phyloP scores from a whole-genome alignment of 2,329 filamentous ascomycete species.

The Hymenoscyphus linearis region DNA sequence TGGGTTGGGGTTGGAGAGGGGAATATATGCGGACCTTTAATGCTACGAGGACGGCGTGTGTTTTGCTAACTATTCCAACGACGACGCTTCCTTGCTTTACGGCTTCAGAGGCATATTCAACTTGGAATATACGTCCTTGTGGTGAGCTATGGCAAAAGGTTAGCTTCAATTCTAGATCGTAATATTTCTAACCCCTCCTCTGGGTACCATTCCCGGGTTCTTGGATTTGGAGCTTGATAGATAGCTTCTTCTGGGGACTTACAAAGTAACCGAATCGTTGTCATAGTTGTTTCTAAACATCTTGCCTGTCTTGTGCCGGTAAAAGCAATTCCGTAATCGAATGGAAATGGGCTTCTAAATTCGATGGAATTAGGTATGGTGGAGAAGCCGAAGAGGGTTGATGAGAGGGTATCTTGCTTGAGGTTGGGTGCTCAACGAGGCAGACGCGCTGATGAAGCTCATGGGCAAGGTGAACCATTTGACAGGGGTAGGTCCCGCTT shows the following conservation, averaged over 20 bases:
- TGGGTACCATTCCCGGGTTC: neutral
- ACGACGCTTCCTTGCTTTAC: conserved; percentile 99
- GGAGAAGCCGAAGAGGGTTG: conserved; percentile 2
- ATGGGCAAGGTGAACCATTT: conserved; percentile 10
- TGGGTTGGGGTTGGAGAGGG: neutral
- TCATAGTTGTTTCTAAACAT: conserved; percentile 99
- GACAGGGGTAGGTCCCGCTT: conserved; percentile 1
- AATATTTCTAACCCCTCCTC: neutral
- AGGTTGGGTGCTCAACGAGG: conserved; percentile 15
- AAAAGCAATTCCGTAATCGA: neutral
- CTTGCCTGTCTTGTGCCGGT: conserved; percentile 35
- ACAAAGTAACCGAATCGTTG: conserved; percentile 99
- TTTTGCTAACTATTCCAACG: conserved; percentile 95
- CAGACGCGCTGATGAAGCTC: conserved; percentile 32
- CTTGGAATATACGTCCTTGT: conserved; percentile 98
- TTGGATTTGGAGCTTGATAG: neutral
- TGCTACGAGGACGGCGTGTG: conserved; percentile 90
- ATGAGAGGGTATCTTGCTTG: conserved; percentile 1
- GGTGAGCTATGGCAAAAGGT: conserved; percentile 66
- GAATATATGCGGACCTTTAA: conserved; percentile 66
- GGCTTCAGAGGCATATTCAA: conserved; percentile 97
- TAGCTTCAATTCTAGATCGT: conserved; percentile 16
- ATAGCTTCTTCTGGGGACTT: conserved; percentile 37
- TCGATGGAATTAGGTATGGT: conserved; percentile 4
- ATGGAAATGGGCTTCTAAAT: neutral